A percentile compares a stretch with the other conserved stretches of the same genome.
These are phyloP conservation scores for Botrytis squamosa DNA, from an alignment of 2,329 filamentous ascomycete species.

Conservation along the genomic window DNA sequence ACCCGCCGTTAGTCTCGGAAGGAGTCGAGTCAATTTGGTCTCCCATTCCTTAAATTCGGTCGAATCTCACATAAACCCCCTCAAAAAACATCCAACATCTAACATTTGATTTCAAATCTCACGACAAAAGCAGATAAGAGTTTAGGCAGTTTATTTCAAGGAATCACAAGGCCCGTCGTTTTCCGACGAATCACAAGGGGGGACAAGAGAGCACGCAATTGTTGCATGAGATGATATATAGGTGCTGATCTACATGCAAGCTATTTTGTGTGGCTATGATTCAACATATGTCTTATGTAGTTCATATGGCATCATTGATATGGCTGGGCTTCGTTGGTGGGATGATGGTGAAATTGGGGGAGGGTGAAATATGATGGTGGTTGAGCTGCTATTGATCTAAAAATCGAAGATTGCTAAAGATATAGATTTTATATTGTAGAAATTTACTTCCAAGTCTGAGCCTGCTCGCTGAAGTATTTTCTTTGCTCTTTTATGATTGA, in stretches of 20 bases:
- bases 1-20: neutral
- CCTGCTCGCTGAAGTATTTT: neutral
- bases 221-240: conserved; percentile 11
- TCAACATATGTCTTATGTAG: neutral
- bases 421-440: neutral
- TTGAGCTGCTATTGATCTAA: neutral
- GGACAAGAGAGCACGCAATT: conserved; percentile 18
- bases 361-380: neutral
- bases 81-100: neutral
- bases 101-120: conserved; percentile 10
- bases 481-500: neutral
- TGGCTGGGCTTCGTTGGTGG: conserved; percentile 1
- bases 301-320: conserved; percentile 18
- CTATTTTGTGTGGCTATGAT: neutral
- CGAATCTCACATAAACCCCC: neutral
- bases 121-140: neutral
- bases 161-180: neutral
- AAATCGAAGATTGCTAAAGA: neutral
- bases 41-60: neutral
- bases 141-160: neutral
- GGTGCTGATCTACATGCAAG: neutral
- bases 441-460: neutral
- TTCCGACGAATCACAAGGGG: conserved; percentile 13
- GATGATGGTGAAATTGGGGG: conserved; percentile 7
- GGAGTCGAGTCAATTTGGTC: neutral